Evolutionary conservation across 225 moss, liverwort and hornwort genomes (phyloP), one percentile per base, ranked within the genome.

Genomic region (Pseudisothecium myosuroides): DNA sequence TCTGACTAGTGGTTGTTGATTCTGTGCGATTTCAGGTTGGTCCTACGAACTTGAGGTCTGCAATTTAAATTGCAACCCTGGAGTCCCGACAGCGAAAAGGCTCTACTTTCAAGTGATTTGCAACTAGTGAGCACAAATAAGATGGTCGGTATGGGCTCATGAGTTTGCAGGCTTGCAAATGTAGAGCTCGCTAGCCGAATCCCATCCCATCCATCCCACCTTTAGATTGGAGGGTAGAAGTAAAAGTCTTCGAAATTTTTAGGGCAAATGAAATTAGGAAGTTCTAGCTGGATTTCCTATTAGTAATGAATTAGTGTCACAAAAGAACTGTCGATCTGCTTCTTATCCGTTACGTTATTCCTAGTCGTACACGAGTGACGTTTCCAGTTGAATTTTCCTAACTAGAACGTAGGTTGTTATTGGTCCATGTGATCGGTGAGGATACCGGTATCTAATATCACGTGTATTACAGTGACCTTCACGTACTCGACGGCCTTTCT

Each of bases 21-120:
- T 76, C 55, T 84, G n/a, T 81, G 72, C 66, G 60, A 69, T 76
- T 78, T 85, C 93, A 93, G 93, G 90, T 74, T 82, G 85, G 86
- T 50, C 68, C 74, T 67, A 54, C 79, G 83, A 92, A 86, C 74
- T 60, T 63, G 78, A 92, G 87, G 85, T 62, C 90, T 89, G 92
- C 92, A 93, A 87, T 72, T 32, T 36, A 61, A 79, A 71, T 89
- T 87, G 84, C 87, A 93, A 67, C 62, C 75, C 88, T 90, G 74
- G 18, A 41, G 81, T 31, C 20, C 66, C 74, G 74, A 87, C 45
- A 29, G 32, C 62, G 47, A 37, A 28, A 54, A 83, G 88, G 66
- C 61, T 12, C 43, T 56, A 52, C 62, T 87, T 75, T 76, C 81
- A 84, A 80, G 66, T 59, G 85, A 63, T 87, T 87, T 74, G 55